Evolutionary conservation across 306 rosid species (phyloP).

Genomic region (Acacia confusa): DNA sequence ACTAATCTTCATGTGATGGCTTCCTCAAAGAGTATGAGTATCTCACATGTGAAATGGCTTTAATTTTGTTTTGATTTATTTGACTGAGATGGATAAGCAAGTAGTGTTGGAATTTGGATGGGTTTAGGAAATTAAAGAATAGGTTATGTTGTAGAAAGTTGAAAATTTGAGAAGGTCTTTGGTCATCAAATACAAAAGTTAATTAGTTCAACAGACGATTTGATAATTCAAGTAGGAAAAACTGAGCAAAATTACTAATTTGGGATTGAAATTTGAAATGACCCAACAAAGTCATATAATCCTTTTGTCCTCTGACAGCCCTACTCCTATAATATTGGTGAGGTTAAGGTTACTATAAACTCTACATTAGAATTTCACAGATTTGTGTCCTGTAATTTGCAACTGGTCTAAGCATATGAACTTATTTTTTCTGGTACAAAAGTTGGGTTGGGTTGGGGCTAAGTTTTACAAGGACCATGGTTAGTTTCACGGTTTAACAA

Average conservation of each 20-base stretch:
- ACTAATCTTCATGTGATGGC: not conserved
- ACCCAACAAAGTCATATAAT: not conserved
- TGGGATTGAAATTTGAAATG: not conserved
- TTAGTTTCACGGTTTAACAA: too few relatives aligned
- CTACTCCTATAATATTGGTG: not conserved
- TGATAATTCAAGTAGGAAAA: not conserved
- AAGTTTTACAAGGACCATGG: too few relatives aligned
- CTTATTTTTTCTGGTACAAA: not conserved
- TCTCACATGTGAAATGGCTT: not conserved
- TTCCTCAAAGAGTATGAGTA: not conserved
- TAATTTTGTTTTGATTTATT: not conserved
- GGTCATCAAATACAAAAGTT: not conserved
- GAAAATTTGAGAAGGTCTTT: not conserved
- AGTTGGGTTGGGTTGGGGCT: not conserved
- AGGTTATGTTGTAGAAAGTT: not conserved
- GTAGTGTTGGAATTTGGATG: not conserved
- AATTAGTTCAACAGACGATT: not conserved
- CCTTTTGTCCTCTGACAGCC: not conserved
- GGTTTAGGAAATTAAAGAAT: not conserved
- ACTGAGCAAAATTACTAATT: not conserved
- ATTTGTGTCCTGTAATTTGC: not conserved
- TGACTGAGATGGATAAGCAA: not conserved
- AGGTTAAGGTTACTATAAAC: not conserved
- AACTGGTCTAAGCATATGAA: not conserved
- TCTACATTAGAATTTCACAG: not conserved